These are phyloP conservation scores for Grigorovia transvaalensis DNA, from an alignment of 805 yeast genomes.

Conservation along the genomic window DNA sequence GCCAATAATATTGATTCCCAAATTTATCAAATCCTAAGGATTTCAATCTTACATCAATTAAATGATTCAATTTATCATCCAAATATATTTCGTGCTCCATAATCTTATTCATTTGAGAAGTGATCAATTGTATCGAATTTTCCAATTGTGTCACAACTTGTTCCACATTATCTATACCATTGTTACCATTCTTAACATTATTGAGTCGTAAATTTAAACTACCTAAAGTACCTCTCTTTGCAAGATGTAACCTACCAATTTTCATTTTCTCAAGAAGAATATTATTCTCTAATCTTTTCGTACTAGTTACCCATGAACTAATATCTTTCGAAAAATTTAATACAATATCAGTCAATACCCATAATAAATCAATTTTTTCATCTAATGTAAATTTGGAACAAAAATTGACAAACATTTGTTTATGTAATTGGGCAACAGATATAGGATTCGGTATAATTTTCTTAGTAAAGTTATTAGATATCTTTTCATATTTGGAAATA, in stretches of 20 bases:
- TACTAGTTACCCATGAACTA: slow-evolving; percentile 14
- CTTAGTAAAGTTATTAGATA: slow-evolving; percentile 41
- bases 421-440: slow-evolving; percentile 4
- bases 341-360: slow-evolving; percentile 52
- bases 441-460: slow-evolving; percentile 38
- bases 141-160: not conserved
- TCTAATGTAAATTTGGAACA: slow-evolving; percentile 39
- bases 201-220: not conserved
- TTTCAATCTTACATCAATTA: slow-evolving; percentile 25
- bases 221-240: not conserved
- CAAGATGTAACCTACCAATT: not conserved
- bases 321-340: slow-evolving; percentile 19
- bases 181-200: not conserved
- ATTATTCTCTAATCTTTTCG: slow-evolving; percentile 3
- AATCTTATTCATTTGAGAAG: not conserved
- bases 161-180: not conserved
- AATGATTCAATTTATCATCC: slow-evolving; percentile 17
- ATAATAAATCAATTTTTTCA: slow-evolving; percentile 45
- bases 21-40: slow-evolving; percentile 71
- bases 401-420: slow-evolving; percentile 33
- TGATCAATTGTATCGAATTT: not conserved
- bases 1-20: slow-evolving; percentile 90
- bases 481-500: slow-evolving; percentile 14
- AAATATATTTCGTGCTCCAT: slow-evolving; percentile 6
- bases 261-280: not conserved